Evolutionary conservation across 768 basidiomycete genomes (phyloP).

Genomic region (Wakefieldia striispora): DNA sequence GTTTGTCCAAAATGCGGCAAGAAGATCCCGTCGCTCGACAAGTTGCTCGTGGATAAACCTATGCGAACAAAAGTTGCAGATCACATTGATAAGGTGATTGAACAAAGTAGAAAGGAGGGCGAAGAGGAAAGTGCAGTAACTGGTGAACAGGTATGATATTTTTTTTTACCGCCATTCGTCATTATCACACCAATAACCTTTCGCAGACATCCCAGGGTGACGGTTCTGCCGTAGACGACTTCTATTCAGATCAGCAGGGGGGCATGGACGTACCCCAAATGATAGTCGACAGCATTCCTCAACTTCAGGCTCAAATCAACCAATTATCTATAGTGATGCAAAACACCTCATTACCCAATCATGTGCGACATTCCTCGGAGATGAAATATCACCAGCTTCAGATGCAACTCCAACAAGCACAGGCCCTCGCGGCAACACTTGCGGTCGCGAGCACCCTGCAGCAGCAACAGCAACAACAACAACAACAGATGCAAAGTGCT

Average conservation of each 20-base stretch:
- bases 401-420: conserved; percentile 76
- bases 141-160: conserved; percentile 36
- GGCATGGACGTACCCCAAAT: conserved; percentile 69
- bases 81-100: conserved; percentile 80
- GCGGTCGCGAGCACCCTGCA: conserved; percentile 56
- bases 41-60: conserved; percentile 76
- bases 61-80: conserved; percentile 73
- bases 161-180: background rate
- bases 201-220: conserved; percentile 27
- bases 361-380: conserved; percentile 77
- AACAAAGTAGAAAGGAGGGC: conserved; percentile 68
- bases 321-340: conserved; percentile 79
- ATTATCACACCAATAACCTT: conserved; percentile 3
- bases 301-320: conserved; percentile 81
- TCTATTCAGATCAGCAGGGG: conserved; percentile 73
- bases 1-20: conserved; percentile 87
- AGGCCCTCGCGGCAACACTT: conserved; percentile 64
- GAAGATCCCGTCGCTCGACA: conserved; percentile 87
- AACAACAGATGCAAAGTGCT: conserved; percentile 35
- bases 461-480: conserved; percentile 46
- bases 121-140: conserved; percentile 41
- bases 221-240: conserved; percentile 51
- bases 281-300: conserved; percentile 72
- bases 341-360: conserved; percentile 68
- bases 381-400: conserved; percentile 81